A percentile compares a stretch with the other conserved stretches of the same genome.
phyloP scores from a whole-genome alignment of 2,329 filamentous ascomycete species.

The Pseudogymnoascus sp. region DNA sequence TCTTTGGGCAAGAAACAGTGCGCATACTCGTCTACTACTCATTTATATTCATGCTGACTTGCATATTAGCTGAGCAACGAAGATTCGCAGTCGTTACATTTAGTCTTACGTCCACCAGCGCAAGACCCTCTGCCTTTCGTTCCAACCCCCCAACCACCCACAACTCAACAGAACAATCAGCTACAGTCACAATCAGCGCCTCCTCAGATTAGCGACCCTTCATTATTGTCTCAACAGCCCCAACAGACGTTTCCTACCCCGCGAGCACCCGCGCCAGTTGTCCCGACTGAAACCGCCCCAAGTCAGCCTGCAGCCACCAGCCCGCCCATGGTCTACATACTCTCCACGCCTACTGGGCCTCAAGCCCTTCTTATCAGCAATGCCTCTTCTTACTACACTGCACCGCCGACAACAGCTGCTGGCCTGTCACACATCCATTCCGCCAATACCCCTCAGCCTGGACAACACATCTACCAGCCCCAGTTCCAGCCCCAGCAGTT shows the following conservation, averaged over 20 bases:
- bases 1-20: constrained; percentile 50
- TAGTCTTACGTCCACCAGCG: constrained; percentile 39
- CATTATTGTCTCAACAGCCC: background rate
- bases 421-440: constrained; percentile 18
- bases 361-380: constrained; percentile 49
- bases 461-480: background rate
- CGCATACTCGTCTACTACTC: constrained; percentile 18
- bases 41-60: constrained; percentile 19
- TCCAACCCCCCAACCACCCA: background rate
- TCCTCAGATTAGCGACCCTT: background rate
- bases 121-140: background rate
- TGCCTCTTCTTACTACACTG: constrained; percentile 44
- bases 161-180: background rate
- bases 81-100: constrained; percentile 45
- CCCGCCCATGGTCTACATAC: constrained; percentile 48
- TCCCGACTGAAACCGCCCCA: constrained; percentile 16
- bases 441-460: background rate
- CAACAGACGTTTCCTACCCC: constrained; percentile 1
- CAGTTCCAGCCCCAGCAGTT: background rate
- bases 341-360: constrained; percentile 53
- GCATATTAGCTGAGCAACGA: constrained; percentile 34
- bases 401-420: constrained; percentile 25
- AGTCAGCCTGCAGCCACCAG: constrained; percentile 17
- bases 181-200: background rate
- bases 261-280: constrained; percentile 18